Evolutionary conservation across 768 basidiomycete species (phyloP).

Genomic region (Termitomyces sp.): DNA sequence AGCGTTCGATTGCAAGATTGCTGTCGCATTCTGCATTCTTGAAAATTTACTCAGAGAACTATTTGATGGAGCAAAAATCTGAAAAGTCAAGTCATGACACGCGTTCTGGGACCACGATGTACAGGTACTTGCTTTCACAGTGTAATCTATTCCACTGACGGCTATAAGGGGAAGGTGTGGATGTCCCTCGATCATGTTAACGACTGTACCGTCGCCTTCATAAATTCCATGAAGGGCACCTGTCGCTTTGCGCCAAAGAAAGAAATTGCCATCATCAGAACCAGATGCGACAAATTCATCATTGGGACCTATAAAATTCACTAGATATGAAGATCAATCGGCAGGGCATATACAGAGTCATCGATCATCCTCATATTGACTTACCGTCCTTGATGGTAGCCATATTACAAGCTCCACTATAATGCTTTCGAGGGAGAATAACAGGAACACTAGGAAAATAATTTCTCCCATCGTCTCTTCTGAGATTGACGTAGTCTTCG

Average conservation of each 20-base stretch:
- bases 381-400: constrained; percentile 85
- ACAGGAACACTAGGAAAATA: constrained; percentile 37
- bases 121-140: constrained; percentile 58
- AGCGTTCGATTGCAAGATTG: constrained; percentile 53
- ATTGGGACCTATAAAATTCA: constrained; percentile 76
- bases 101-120: not conserved
- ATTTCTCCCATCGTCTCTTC: constrained; percentile 16
- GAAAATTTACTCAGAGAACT: constrained; percentile 43
- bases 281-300: constrained; percentile 81
- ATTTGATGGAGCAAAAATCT: constrained; percentile 64
- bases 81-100: constrained; percentile 3
- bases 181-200: constrained; percentile 86
- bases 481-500: constrained; percentile 18
- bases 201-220: constrained; percentile 76
- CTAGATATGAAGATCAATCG: constrained; percentile 27
- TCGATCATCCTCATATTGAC: constrained; percentile 14
- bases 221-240: constrained; percentile 67
- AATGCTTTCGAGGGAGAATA: constrained; percentile 59
- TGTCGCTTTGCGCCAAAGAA: constrained; percentile 75
- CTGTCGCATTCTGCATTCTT: constrained; percentile 40
- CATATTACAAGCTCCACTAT: constrained; percentile 67
- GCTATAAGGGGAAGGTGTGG: constrained; percentile 76
- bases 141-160: constrained; percentile 80
- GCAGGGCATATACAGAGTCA: not conserved
- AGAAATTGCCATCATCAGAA: constrained; percentile 84